Conservation (phyloP, 1,139 yeast species). For the Suhomyces bribrorum region DNA sequence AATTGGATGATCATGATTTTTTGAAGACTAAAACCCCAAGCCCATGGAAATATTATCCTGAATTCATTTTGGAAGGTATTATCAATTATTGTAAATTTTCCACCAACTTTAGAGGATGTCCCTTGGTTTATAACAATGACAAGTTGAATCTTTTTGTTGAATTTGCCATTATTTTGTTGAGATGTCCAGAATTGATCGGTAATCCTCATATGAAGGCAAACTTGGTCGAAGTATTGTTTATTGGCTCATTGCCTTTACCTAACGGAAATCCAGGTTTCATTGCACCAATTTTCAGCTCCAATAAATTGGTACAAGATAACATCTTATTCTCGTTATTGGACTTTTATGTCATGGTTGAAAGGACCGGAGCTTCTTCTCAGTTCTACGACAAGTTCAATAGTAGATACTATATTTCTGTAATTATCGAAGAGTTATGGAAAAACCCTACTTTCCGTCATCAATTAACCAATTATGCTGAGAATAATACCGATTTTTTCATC, state of each 20-base stretch:
- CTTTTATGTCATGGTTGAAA: constrained; percentile 91
- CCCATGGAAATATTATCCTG: constrained; percentile 89
- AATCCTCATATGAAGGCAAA: constrained; percentile 92
- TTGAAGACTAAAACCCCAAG: constrained; percentile 62
- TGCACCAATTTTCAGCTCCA: constrained; percentile 61
- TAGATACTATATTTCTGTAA: constrained; percentile 81
- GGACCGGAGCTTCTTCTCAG: constrained; percentile 93
- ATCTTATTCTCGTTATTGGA: constrained; percentile 81
- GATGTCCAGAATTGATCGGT: constrained; percentile 84
- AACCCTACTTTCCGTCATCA: constrained; percentile 67
- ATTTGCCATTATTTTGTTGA: constrained; percentile 68
- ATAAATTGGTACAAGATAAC: constrained; percentile 63
- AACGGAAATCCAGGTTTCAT: constrained; percentile 73
- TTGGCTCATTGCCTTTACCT: constrained; percentile 64
- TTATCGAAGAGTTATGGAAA: constrained; percentile 83
- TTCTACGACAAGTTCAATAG: constrained; percentile 94
- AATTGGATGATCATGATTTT: constrained; percentile 69
- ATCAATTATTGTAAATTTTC: constrained; percentile 70
- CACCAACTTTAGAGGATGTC: constrained; percentile 59
- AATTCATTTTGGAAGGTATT: constrained; percentile 81
- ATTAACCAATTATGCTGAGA: constrained; percentile 63
- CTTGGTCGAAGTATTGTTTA: constrained; percentile 75
- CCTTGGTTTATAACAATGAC: constrained; percentile 52
- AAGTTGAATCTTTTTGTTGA: constrained; percentile 66
- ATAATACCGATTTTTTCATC: constrained; percentile 78